Base-by-base conservation (phyloP, 1,284 basidiomycete species). In the Cryptococcus hybrid region DNA sequence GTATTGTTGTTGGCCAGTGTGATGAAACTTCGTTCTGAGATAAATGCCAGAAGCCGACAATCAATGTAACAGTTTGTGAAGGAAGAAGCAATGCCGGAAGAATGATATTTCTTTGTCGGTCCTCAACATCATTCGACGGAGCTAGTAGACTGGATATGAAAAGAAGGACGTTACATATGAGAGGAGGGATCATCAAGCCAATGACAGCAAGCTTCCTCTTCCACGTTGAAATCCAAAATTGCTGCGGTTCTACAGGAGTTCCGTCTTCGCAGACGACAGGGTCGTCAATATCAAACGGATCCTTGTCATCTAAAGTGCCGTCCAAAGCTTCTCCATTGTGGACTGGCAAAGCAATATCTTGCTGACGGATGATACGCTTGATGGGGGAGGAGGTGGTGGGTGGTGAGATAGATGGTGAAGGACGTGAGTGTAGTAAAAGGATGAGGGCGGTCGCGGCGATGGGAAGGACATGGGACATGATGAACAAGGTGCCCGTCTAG, bases 231-330 rank as follows among this genome's bases (percentile, higher is more conserved):
- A 51, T 24, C 74, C 90, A 93, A 70, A 94, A 93, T 12, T 65
- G 77, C 9, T 83, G 83, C 52, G 84, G 86, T 18, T 89, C 79
- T 47, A 93, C 81, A 8, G 89, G 88, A 54, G 84, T 84, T 1
- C 91, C 91, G 67, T 93, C 87, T 11, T 86, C 66, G 38, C 84
- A 68, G 68, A 92, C 87, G 65, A 86, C 84, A 3, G 86, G 83
- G 45, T 79, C 85, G 35, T 85, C 83, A 39, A 92, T 84, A 64
- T 92, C 85, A 72, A 92, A 92, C 3, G 89, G 86, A 71, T 93
- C 91, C 36, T 70, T 77, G 52, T 69, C 62, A 3, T 78, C 73
- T 0, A 61, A 8, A 11, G 35, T 30, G 2, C 62, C 66, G 52
- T 68, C 60, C 5, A 76, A 59, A 2, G 52, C 65, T 43, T 75